Conservation (phyloP, 345 rosid species). For the Eucalyptus polyanthemos region DNA sequence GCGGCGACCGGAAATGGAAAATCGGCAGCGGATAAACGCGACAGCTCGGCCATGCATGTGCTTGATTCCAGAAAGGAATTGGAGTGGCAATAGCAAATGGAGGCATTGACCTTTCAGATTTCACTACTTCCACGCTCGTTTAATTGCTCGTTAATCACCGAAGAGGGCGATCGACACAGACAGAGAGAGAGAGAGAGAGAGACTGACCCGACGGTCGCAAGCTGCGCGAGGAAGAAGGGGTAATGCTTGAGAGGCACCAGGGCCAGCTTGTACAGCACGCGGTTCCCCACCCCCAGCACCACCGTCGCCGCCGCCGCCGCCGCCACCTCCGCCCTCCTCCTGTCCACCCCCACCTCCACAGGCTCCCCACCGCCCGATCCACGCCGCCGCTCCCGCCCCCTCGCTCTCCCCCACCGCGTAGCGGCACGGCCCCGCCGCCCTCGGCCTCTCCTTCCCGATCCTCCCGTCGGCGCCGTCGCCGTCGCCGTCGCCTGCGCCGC, state of each 20-base stretch:
- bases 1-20: background rate
- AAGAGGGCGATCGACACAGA: background rate
- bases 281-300: constrained; percentile 79
- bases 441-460: constrained; percentile 20
- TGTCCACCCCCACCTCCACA: constrained; percentile 33
- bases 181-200: background rate
- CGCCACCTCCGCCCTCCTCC: constrained; percentile 30
- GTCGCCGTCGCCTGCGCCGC: background rate
- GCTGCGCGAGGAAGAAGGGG: constrained; percentile 96
- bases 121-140: background rate
- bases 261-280: constrained; percentile 78
- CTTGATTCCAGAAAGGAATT: background rate
- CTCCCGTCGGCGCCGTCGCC: background rate
- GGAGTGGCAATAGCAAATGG: background rate
- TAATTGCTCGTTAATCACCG: background rate
- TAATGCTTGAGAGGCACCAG: constrained; percentile 77
- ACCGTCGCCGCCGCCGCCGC: constrained; percentile 69
- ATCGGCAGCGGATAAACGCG: background rate
- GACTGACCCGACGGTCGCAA: constrained; percentile 78
- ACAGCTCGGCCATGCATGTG: background rate
- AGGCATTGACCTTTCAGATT: background rate
- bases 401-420: constrained; percentile 20
- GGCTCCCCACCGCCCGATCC: constrained; percentile 6
- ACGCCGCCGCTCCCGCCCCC: constrained; percentile 3
- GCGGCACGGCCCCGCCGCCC: constrained; percentile 15